Conservation (phyloP, 495 filamentous ascomycete genomes). For the Lindgomyces ingoldianus region DNA sequence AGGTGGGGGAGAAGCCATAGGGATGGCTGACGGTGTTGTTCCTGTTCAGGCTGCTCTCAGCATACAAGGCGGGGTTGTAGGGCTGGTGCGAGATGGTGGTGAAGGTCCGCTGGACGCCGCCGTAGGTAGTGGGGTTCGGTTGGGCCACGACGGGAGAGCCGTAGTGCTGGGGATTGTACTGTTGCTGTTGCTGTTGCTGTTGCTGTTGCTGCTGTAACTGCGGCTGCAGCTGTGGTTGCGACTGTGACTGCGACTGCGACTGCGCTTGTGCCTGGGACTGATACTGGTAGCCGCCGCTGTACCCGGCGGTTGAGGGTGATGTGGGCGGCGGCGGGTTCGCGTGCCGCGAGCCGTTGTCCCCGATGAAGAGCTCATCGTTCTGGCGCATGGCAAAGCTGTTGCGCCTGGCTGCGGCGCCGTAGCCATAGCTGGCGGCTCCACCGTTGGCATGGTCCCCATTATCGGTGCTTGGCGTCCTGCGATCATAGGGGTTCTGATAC, state of each 20-base stretch:
- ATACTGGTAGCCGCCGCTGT: constrained; percentile 55
- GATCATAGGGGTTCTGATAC: constrained; percentile 46
- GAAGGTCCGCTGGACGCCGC: constrained; percentile 39
- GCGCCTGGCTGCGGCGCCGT: constrained; percentile 43
- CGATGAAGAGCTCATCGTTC: constrained; percentile 49
- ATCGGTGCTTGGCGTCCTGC: constrained; percentile 73
- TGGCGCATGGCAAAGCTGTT: constrained; percentile 39
- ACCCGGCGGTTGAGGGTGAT: constrained; percentile 7
- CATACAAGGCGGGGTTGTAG: constrained; percentile 70
- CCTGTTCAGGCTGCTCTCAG: constrained; percentile 31
- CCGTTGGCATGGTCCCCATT: constrained; percentile 68
- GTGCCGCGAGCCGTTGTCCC: constrained; percentile 42
- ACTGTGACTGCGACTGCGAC: not conserved
- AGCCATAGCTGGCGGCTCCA: constrained; percentile 38
- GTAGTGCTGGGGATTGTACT: constrained; percentile 86
- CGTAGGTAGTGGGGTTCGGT: constrained; percentile 51
- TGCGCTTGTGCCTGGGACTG: not conserved
- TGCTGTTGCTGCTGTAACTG: constrained; percentile 37
- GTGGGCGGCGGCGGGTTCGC: constrained; percentile 3
- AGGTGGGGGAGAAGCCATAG: constrained; percentile 40
- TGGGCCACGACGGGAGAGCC: constrained; percentile 60
- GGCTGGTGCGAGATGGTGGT: constrained; percentile 55
- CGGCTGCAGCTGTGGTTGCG: not conserved
- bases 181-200: constrained; percentile 54
- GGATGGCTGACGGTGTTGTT: constrained; percentile 34